Conservation (phyloP, 768 basidiomycete species). For the Rhizopogon vesiculosus region DNA sequence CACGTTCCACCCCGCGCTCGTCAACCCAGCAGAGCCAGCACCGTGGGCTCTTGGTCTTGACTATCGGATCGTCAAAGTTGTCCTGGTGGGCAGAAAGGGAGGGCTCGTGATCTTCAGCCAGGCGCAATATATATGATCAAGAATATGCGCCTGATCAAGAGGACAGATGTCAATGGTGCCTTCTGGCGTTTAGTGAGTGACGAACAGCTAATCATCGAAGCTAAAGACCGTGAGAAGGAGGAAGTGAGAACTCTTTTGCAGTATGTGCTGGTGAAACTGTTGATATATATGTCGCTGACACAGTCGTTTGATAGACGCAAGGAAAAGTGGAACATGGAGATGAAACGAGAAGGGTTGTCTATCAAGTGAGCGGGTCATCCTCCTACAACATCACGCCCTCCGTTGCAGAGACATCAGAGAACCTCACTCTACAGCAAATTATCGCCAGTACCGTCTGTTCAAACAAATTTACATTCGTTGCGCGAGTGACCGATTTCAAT, state of each 20-base stretch:
- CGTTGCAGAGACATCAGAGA: background rate
- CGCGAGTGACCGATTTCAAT: constrained; percentile 52
- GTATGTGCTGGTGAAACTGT: background rate
- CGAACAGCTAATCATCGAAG: constrained; percentile 16
- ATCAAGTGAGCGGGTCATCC: background rate
- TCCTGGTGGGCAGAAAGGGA: constrained; percentile 39
- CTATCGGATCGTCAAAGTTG: constrained; percentile 47
- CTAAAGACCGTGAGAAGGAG: constrained; percentile 12
- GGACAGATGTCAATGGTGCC: constrained; percentile 1
- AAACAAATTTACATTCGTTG: constrained; percentile 38
- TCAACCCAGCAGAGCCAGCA: constrained; percentile 19
- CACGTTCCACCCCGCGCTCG: constrained; percentile 43
- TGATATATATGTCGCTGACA: background rate
- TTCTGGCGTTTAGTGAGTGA: constrained; percentile 26
- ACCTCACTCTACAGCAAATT: constrained; percentile 36
- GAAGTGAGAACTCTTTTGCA: constrained; percentile 12
- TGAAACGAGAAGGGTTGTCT: constrained; percentile 5
- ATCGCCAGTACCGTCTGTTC: constrained; percentile 26
- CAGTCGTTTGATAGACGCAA: constrained; percentile 25
- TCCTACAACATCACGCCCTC: background rate
- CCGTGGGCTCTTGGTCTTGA: constrained; percentile 42
- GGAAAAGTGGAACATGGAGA: constrained; percentile 25
- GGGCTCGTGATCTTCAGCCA: constrained; percentile 30
- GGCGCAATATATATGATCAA: constrained; percentile 45
- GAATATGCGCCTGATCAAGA: constrained; percentile 46